Evolutionary conservation across 495 filamentous ascomycete species (phyloP), one percentile per base, ranked within the genome.

Genomic region (Penicillium soppii): DNA sequence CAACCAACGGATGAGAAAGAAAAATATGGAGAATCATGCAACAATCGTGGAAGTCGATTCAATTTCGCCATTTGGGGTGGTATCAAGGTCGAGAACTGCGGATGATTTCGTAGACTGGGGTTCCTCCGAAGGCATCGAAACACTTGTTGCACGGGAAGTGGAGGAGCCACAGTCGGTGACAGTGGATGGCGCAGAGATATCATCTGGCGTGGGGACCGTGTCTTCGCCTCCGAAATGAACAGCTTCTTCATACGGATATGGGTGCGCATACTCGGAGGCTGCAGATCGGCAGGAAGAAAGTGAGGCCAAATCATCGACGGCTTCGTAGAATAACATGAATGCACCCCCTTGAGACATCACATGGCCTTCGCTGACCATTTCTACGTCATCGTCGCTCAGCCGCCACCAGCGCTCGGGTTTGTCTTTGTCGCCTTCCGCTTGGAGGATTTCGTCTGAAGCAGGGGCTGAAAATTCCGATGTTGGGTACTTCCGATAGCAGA

Each of bases 291-390:
- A 36, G 16, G 23, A 23, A 6, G n/a, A 15, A 5, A 8, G 20
- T 4, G 38, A 33, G 19, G 29, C 1, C 2, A 30, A 39, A 7
- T 15, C 45, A 19, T 69, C 65, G 9, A 74, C 47, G 7, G 65
- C 63, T 61, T 98, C 94, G 59, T 97, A 98, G 69, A 98, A 97
- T 7, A 97, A 76, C 92, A 98, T 97, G 60, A 97, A 97, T 1
- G 87, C 92, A 12, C 88, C 91, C n/a, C 84, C 82, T 58, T 92
- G 89, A 2, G 69, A 74, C 44, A 96, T 77, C 0, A 94, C 92
- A 26, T 77, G 77, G 10, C 79, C 73, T 68, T 96, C 91, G 16
- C 78, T 77, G 44, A 90, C 90, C 55, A 80, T 78, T 51, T 71
- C 78, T 7, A 96, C 91, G 47, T 88, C 82, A 37, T 95, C 87